Evolutionary conservation across 148 eudicot species (phyloP), one percentile per base, ranked within the genome.

Genomic region (Diospyros lotus): DNA sequence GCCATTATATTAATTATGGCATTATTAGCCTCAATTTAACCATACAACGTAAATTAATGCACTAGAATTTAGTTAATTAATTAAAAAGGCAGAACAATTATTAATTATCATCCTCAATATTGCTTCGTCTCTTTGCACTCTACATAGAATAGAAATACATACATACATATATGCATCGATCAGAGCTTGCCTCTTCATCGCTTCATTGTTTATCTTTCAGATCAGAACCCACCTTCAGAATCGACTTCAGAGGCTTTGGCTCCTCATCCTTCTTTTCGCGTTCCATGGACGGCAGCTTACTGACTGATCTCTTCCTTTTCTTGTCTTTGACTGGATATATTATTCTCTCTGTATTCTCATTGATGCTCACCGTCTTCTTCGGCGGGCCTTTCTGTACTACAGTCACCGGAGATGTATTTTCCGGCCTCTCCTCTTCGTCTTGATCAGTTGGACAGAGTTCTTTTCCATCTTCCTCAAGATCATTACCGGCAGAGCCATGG

Each of bases 151-250:
- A 28, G 0, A 28, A 28, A 28, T 28, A 28, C 28, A 28, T 28
- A 28, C 28, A 28, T 28, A 28, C 0, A 28, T 28, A 0, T 0
- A 28, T 28, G 28, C 28, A 28, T 28, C 0, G 0, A 28, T 28
- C 28, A 28, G 28, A 28, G 28, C 41, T 50, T 39, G 52, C 56
- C n/a, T 28, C n/a, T 28, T 50, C 15, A 11, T 13, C 9, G 8
- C n/a, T 51, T 53, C 53, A 9, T 51, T 15, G 45, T 13, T 69
- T 14, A 14, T 38, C 41, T 38, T 13, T 68, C 17, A 51, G n/a
- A 10, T 68, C 51, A 50, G 72, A 69, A 53, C 60, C 72, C 28
- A 39, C 72, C 72, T 69, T 69, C 59, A 69, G 41, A 52, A 69
- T 69, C 9, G 72, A 69, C 45, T 69, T 69, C 10, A 69, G 28